Conservation (phyloP, 176 grass and related monocot species). For the Carex cristatella region DNA sequence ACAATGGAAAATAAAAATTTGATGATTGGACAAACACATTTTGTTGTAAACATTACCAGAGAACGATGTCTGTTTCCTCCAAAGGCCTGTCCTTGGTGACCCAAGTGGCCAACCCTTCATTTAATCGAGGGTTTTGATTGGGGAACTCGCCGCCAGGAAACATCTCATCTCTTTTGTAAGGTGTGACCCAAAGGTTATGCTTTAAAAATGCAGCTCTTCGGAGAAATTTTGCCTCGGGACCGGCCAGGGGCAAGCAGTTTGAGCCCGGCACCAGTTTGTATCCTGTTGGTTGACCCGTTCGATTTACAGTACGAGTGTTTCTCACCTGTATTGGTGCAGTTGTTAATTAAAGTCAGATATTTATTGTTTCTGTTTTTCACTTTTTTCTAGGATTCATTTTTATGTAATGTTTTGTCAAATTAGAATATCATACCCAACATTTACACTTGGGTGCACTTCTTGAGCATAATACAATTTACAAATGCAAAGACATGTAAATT, state of each 20-base stretch:
- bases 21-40: not conserved
- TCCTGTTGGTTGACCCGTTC: conserved; percentile 90
- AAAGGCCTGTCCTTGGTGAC: conserved; percentile 83
- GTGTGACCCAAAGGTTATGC: conserved; percentile 98
- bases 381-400: not conserved
- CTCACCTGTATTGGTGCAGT: conserved; percentile 49
- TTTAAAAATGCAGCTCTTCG: conserved; percentile 95
- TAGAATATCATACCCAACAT: not conserved
- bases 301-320: conserved; percentile 87
- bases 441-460: not conserved
- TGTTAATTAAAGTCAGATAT: not conserved
- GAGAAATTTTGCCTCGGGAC: conserved; percentile 77
- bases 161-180: conserved; percentile 76
- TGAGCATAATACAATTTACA: not conserved
- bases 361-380: not conserved
- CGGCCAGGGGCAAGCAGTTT: conserved; percentile 70
- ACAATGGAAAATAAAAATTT: not conserved
- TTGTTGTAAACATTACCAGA: conserved; percentile 48
- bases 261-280: conserved; percentile 93
- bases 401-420: not conserved
- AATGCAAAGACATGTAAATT: not conserved
- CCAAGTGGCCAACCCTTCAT: conserved; percentile 95
- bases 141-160: conserved; percentile 96
- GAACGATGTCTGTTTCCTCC: conserved; percentile 93
- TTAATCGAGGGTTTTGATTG: conserved; percentile 89